phyloP scores from a whole-genome alignment of 179 eudicot species.

The Beta corolliflora region DNA sequence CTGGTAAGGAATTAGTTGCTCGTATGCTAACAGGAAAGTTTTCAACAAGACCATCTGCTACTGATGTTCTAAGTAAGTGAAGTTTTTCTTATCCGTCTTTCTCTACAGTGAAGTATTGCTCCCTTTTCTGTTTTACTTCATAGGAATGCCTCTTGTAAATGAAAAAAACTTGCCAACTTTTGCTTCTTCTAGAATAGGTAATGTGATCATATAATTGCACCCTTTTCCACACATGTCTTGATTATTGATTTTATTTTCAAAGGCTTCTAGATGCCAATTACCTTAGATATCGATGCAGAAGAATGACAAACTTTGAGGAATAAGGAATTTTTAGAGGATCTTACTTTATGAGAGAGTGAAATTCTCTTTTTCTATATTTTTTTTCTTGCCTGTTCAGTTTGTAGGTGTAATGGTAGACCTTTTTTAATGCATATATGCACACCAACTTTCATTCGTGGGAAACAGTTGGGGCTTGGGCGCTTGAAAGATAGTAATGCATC shows the following conservation, averaged over 20 bases:
- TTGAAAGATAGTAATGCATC: background rate
- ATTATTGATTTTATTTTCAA: too few species aligned
- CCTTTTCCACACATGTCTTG: too few species aligned
- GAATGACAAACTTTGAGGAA: background rate
- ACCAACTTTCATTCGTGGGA: background rate
- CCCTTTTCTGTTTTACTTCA: too few species aligned
- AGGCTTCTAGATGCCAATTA: conserved; percentile 33
- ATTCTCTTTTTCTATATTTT: background rate
- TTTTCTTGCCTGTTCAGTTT: background rate
- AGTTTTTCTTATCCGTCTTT: too few species aligned
- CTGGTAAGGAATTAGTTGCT: conserved; percentile 81
- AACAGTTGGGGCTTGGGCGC: background rate
- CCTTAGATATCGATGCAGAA: background rate
- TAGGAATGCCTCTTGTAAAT: too few species aligned
- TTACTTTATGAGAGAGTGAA: background rate
- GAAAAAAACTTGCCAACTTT: too few species aligned
- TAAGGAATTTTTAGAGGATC: background rate
- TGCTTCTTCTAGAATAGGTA: too few species aligned
- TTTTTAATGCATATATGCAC: background rate
- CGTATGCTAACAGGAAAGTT: conserved; percentile 78
- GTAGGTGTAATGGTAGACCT: background rate
- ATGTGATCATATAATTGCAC: too few species aligned
- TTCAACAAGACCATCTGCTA: conserved; percentile 62
- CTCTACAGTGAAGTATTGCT: too few species aligned
- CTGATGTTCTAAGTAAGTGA: conserved; percentile 75